Evolutionary conservation across 768 basidiomycete genomes (phyloP), one percentile per base, ranked within the genome.

Genomic region (Xerocomus potaroensis): DNA sequence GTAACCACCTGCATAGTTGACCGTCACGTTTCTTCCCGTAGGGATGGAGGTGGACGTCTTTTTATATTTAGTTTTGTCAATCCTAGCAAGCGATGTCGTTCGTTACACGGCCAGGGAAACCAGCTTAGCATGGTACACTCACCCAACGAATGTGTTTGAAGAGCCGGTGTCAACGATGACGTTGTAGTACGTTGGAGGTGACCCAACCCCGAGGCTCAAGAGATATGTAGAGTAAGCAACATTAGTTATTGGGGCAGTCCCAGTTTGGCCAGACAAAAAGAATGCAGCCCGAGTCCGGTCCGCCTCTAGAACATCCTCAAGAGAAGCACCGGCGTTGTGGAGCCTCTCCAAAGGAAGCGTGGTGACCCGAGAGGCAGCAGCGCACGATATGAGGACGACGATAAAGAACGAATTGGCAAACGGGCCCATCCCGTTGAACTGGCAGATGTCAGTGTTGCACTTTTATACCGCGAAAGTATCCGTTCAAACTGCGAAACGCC

Each of bases 81-180:
- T n/a, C n/a, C n/a, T n/a, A n/a, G n/a, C n/a, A n/a, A n/a, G n/a
- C n/a, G n/a, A n/a, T n/a, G n/a, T n/a, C n/a, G n/a, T n/a, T n/a
- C n/a, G n/a, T n/a, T n/a, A n/a, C 53, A 14, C 50, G 46, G 7
- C 64, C 56, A 32, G n/a, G 16, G 33, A 9, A 21, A 31, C 29
- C 26, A 21, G n/a, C 29, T 30, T 16, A 11, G 8, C 18, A 30
- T 15, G 21, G 31, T 26, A 15, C 37, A 35, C 42, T 33, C 15
- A 31, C 23, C 43, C 47, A 29, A 59, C 49, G 48, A 61, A 62
- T 2, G 63, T 67, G 39, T 59, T 65, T 18, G 63, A 57, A 18
- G 52, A 54, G 4, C 60, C 60, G 14, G 64, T 66, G 43, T 63
- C 64, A 14, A 65, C 44, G 19, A 65, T 32, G 5, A 62, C 53